These are phyloP conservation scores for Leucocoprinus birnbaumii DNA, from an alignment of 768 basidiomycete genomes.

Conservation along the genomic window DNA sequence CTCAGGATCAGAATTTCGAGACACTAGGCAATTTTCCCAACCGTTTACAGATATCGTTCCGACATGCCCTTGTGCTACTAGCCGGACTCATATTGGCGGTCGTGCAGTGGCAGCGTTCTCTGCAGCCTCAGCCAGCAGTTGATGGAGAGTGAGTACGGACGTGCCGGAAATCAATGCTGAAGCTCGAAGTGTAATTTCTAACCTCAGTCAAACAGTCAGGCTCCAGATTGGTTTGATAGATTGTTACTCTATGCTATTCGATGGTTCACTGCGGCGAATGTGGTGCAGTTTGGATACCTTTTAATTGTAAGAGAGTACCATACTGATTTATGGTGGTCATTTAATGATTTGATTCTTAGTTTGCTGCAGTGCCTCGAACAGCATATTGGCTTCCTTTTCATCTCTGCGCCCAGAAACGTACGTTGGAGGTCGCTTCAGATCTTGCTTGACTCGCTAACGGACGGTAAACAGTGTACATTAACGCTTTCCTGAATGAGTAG, in stretches of 20 bases:
- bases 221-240: constrained; percentile 16
- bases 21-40: not conserved
- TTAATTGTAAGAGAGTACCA: constrained; percentile 6
- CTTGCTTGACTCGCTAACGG: not conserved
- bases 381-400: constrained; percentile 25
- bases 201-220: not conserved
- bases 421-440: not conserved
- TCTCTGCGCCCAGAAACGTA: constrained; percentile 22
- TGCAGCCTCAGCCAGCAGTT: not conserved
- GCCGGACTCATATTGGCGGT: not conserved
- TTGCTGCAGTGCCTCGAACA: constrained; percentile 17
- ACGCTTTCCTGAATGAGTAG: constrained; percentile 7
- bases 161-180: not conserved
- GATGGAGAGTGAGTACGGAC: not conserved
- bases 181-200: not conserved
- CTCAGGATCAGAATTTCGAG: not conserved
- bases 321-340: not conserved
- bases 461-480: constrained; percentile 6
- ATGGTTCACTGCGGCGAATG: constrained; percentile 15
- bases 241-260: constrained; percentile 17
- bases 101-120: not conserved
- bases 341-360: constrained; percentile 14
- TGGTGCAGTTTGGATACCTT: constrained; percentile 15
- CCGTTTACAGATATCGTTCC: not conserved
- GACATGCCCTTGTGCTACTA: not conserved